A percentile compares a stretch with the other conserved stretches of the same genome.
These are phyloP conservation scores for Dryas octopetala DNA, from an alignment of 306 rosid species.

Conservation along the genomic window DNA sequence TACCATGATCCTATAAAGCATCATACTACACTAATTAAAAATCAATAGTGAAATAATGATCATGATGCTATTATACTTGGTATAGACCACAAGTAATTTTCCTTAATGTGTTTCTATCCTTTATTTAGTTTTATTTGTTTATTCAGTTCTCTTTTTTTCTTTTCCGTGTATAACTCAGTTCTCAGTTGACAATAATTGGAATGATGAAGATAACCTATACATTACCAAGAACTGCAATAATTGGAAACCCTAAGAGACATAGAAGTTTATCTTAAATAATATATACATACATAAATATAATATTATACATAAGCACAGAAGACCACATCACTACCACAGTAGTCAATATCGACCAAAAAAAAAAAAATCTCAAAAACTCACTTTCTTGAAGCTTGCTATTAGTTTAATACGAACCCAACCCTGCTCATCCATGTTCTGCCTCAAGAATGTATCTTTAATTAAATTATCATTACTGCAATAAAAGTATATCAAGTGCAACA, in stretches of 20 bases:
- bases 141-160: neutral
- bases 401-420: slow-evolving; percentile 81
- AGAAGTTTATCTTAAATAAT: neutral
- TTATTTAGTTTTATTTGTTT: neutral
- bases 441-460: slow-evolving; percentile 70
- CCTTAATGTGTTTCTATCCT: neutral
- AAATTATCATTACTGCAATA: slow-evolving; percentile 76
- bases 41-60: too few relatives aligned
- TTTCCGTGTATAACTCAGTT: neutral
- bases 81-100: neutral
- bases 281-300: neutral
- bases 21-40: neutral
- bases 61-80: neutral
- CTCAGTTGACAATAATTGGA: neutral
- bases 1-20: neutral
- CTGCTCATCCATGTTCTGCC: slow-evolving; percentile 81
- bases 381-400: slow-evolving; percentile 78
- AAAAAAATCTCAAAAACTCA: slow-evolving; percentile 43
- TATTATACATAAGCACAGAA: slow-evolving; percentile 14
- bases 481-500: slow-evolving; percentile 20
- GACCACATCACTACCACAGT: slow-evolving; percentile 2
- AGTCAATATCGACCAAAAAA: slow-evolving; percentile 5
- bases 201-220: neutral
- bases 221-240: neutral
- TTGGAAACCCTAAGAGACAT: neutral